phyloP scores from a whole-genome alignment of 2,329 filamentous ascomycete species.

The Leptographium procerum region DNA sequence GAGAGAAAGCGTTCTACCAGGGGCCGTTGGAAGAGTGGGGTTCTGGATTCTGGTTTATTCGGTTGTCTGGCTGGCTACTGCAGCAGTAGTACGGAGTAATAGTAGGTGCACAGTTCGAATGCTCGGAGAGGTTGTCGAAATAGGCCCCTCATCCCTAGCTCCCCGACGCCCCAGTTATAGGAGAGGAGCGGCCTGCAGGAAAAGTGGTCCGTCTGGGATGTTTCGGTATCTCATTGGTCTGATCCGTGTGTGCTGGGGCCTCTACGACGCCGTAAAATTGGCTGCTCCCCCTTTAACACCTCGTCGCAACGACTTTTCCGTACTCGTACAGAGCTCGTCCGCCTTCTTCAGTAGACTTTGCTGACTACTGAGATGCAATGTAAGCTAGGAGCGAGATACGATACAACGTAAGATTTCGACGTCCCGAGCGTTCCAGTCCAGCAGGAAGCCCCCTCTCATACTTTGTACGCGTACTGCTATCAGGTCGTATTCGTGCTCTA shows the following conservation, averaged over 20 bases:
- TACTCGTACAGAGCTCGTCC: background rate
- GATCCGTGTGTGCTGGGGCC: background rate
- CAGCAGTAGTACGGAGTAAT: background rate
- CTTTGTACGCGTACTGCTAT: background rate
- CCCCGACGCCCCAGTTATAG: background rate
- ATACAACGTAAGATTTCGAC: background rate
- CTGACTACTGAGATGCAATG: no score
- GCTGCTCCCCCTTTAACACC: background rate
- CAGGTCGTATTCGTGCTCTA: background rate
- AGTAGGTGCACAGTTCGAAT: background rate
- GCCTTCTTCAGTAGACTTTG: background rate
- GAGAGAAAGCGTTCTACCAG: background rate
- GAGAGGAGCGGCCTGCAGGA: background rate
- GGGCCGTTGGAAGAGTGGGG: background rate
- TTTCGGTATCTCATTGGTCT: background rate
- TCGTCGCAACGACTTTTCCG: background rate
- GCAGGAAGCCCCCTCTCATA: background rate
- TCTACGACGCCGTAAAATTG: conserved; percentile 3
- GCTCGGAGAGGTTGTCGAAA: background rate
- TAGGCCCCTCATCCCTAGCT: background rate
- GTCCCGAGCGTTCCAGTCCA: background rate
- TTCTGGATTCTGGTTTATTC: background rate
- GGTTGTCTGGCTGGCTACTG: background rate
- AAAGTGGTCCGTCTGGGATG: background rate
- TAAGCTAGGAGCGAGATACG: background rate